A percentile compares a stretch with the other conserved stretches of the same genome.
phyloP scores from a whole-genome alignment of 345 rosid genomes.

The Adansonia digitata region DNA sequence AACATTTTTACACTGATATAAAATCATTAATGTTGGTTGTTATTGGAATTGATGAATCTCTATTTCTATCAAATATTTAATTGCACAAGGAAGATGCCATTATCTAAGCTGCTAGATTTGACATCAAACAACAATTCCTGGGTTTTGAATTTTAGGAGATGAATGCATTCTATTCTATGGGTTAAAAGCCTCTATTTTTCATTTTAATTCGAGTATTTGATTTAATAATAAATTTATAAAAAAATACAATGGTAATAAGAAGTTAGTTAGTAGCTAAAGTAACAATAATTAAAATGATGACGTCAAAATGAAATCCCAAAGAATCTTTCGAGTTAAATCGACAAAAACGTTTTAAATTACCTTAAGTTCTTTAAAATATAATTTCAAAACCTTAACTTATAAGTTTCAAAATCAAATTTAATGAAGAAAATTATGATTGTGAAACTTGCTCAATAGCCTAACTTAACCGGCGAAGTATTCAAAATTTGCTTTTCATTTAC shows the following conservation, averaged over 20 bases:
- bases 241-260: too few relatives aligned
- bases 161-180: too few relatives aligned
- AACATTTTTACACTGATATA: background rate
- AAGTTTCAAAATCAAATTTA: background rate
- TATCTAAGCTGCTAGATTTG: background rate
- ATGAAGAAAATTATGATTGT: background rate
- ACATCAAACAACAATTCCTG: background rate
- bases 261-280: background rate
- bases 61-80: background rate
- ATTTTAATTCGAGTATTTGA: too few relatives aligned
- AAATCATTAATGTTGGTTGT: background rate
- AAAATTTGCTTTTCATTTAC: background rate
- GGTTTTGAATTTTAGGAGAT: background rate
- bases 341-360: background rate
- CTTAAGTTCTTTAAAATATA: background rate
- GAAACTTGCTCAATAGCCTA: background rate
- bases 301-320: background rate
- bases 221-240: too few relatives aligned
- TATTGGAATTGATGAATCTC: background rate
- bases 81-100: background rate
- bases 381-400: background rate
- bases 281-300: background rate
- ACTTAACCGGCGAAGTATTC: background rate
- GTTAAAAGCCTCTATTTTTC: too few relatives aligned
- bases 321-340: background rate